A percentile compares a stretch with the other conserved stretches of the same genome.
Conservation (phyloP, 106 monocot species). For the Platanthera zijinensis region DNA sequence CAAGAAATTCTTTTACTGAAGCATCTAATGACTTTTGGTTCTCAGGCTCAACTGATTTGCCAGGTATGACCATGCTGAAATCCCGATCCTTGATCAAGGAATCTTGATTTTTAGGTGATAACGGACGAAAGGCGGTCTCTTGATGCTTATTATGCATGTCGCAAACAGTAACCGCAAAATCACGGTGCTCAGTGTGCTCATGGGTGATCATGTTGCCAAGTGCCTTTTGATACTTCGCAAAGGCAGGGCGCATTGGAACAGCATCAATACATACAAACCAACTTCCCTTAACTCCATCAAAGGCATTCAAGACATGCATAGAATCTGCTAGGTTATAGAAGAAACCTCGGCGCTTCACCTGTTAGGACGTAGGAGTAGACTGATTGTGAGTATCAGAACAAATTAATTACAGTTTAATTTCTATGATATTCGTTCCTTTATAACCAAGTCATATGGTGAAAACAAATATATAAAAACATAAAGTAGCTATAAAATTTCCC, state of each 20-base stretch:
- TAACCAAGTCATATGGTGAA: too few species aligned
- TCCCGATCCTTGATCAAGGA: too few species aligned
- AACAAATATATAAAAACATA: too few species aligned
- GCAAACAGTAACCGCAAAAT: background rate
- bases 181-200: background rate
- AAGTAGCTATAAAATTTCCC: too few species aligned
- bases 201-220: background rate
- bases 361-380: background rate
- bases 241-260: background rate
- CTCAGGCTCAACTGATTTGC: too few species aligned
- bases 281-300: background rate
- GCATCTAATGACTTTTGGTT: too few species aligned
- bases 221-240: background rate
- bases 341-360: slow-evolving; percentile 2
- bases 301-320: slow-evolving; percentile 3
- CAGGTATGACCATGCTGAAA: too few species aligned
- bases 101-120: too few species aligned
- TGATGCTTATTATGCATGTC: background rate
- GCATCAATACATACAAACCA: slow-evolving; percentile 2
- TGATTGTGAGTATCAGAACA: background rate
- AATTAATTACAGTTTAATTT: background rate
- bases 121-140: background rate
- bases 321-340: slow-evolving; percentile 2
- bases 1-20: too few species aligned
- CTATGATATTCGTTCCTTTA: too few species aligned